Conservation (phyloP, 345 rosid species). For the Ailanthus altissimus region DNA sequence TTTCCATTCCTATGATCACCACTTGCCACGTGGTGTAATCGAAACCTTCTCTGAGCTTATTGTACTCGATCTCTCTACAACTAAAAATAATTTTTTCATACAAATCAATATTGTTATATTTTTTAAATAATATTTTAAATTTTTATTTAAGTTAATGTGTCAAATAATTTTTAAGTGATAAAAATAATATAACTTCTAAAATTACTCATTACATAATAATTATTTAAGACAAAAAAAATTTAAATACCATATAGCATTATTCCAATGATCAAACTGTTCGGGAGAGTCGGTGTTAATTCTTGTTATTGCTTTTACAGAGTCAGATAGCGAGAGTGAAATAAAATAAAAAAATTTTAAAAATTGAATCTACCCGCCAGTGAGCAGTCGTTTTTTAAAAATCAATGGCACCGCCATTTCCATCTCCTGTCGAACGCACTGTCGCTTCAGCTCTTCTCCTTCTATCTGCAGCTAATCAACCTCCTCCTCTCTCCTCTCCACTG, state of each 20-base stretch:
- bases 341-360: slow-evolving; percentile 14
- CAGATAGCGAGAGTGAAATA: background rate
- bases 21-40: background rate
- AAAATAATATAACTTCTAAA: no score
- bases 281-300: background rate
- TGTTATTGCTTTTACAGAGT: no score
- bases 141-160: no score
- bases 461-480: slow-evolving; percentile 30
- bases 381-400: slow-evolving; percentile 20
- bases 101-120: no score
- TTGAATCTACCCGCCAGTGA: slow-evolving; percentile 58
- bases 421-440: slow-evolving; percentile 54
- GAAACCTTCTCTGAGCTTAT: background rate
- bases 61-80: no score
- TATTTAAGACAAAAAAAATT: no score
- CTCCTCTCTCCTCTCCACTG: slow-evolving; percentile 37
- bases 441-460: slow-evolving; percentile 88
- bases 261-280: no score
- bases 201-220: no score
- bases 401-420: slow-evolving; percentile 58
- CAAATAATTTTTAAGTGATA: no score
- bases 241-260: no score
- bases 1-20: background rate
- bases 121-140: no score
- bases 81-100: no score